Base-by-base conservation (phyloP, 192 early-diverging fungal genomes). In the Podila horticola region DNA sequence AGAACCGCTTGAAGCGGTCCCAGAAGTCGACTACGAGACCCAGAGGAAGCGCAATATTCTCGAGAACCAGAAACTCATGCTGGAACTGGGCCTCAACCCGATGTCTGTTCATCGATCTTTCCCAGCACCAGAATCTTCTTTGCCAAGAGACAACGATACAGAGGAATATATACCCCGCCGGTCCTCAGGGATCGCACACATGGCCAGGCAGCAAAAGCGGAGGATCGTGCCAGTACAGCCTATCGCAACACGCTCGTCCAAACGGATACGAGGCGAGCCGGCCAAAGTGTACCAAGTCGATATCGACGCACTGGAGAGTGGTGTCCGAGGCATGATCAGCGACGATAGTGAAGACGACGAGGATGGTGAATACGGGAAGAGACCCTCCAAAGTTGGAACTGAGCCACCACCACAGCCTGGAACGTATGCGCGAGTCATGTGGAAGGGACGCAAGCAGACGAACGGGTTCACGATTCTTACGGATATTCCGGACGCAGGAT, bases 31-130 rank as follows among this genome's bases (percentile, higher is more conserved):
- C 30, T 87, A 87, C 68, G 86, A 87, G 55, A 17, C 58, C 9
- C 77, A 83, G 38, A 82, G 86, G 41, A 79, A 73, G 64, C 67
- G 66, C 26, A 83, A 82, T 52, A 87, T 87, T 58, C 38, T 72
- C 48, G 69, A 84, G 30, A 87, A 87, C 62, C 84, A 85, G 55
- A 69, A 64, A 24, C 58, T 87, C 2, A 57, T 87, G 50, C 50
- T 72, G n/a, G 71, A 85, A 29, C 74, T 87, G 0, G 86, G 86
- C 4, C 69, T 87, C 31, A 49, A 63, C 36, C 64, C 66, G 2
- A 41, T 65, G n/a, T 58, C 57, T 1, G 9, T 52, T 24, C 65
- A 29, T 17, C 63, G 50, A 5, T 10, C 34, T 10, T 66, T 69
- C 48, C 66, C 61, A 38, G 13, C 8, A 1, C 19, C 26, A 17